Conservation (phyloP, 2,329 filamentous ascomycete species). For the Didymosphaeria variabile region DNA sequence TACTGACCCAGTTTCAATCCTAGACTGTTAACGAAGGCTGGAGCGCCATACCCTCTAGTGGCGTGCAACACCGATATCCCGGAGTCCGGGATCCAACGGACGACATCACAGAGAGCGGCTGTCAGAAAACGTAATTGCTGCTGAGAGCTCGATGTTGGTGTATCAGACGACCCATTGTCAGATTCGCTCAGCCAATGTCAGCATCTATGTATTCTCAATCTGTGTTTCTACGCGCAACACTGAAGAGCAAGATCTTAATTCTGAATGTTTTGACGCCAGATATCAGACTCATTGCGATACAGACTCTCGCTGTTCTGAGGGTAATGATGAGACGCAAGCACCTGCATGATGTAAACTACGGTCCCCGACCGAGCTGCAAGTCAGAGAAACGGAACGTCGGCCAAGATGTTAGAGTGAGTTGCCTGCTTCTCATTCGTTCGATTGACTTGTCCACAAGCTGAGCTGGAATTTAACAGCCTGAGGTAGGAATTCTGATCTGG, state of each 20-base stretch:
- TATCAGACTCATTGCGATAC: neutral
- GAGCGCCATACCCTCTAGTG: neutral
- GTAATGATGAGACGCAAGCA: neutral
- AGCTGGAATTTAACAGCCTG: neutral
- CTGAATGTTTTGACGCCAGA: neutral
- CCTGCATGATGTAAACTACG: neutral
- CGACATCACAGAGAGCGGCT: neutral
- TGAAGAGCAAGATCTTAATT: neutral
- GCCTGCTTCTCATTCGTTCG: neutral
- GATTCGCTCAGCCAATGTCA: neutral
- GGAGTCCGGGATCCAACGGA: neutral
- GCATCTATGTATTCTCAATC: neutral
- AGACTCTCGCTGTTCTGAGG: neutral
- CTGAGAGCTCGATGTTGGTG: neutral
- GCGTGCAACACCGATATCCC: neutral
- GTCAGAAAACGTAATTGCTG: conserved; percentile 1
- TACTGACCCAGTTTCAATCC: neutral
- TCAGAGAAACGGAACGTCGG: neutral
- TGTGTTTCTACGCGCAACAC: neutral
- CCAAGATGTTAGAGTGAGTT: neutral
- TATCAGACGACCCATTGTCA: neutral
- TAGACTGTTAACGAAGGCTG: neutral
- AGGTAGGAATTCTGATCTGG: neutral
- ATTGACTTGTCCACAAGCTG: neutral
- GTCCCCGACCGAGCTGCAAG: conserved; percentile 4